These are phyloP conservation scores for Trichoderma endophyticum DNA, from an alignment of 2,329 filamentous ascomycete species.

Conservation along the genomic window DNA sequence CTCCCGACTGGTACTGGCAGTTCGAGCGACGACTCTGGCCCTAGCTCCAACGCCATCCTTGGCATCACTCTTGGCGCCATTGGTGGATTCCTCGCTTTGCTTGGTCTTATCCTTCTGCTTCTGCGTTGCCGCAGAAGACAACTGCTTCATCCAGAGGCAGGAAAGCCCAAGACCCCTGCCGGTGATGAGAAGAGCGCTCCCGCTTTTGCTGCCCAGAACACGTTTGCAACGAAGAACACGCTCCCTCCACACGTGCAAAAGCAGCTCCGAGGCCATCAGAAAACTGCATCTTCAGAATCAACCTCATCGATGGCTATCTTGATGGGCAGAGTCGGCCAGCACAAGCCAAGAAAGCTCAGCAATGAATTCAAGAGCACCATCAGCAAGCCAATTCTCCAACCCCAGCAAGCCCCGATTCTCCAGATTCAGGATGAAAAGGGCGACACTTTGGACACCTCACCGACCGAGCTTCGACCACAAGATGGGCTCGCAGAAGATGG, in stretches of 20 bases:
- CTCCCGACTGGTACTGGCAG: constrained; percentile 23
- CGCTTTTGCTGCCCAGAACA: constrained; percentile 45
- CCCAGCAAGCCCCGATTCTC: constrained; percentile 31
- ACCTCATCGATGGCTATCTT: constrained; percentile 63
- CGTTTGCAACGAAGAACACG: constrained; percentile 43
- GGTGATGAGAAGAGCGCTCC: constrained; percentile 58
- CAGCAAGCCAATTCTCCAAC: constrained; percentile 57
- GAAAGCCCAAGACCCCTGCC: constrained; percentile 41
- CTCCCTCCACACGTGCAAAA: constrained; percentile 33
- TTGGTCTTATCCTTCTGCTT: constrained; percentile 70
- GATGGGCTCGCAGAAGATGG: constrained; percentile 39
- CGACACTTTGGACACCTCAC: constrained; percentile 37
- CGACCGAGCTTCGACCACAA: constrained; percentile 36
- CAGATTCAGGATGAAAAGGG: constrained; percentile 41
- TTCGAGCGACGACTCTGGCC: constrained; percentile 29
- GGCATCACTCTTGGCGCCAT: constrained; percentile 82
- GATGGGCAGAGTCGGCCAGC: constrained; percentile 58
- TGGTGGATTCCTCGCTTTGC: constrained; percentile 65
- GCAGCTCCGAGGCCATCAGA: constrained; percentile 50
- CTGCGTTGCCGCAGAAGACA: constrained; percentile 49
- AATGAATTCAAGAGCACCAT: constrained; percentile 62
- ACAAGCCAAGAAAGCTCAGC: constrained; percentile 50
- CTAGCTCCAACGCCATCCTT: constrained; percentile 58
- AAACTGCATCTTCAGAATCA: constrained; percentile 53
- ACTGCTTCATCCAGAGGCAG: constrained; percentile 47